Evolutionary conservation across 106 monocot genomes (phyloP).

Genomic region (Dioscorea dumetorum): DNA sequence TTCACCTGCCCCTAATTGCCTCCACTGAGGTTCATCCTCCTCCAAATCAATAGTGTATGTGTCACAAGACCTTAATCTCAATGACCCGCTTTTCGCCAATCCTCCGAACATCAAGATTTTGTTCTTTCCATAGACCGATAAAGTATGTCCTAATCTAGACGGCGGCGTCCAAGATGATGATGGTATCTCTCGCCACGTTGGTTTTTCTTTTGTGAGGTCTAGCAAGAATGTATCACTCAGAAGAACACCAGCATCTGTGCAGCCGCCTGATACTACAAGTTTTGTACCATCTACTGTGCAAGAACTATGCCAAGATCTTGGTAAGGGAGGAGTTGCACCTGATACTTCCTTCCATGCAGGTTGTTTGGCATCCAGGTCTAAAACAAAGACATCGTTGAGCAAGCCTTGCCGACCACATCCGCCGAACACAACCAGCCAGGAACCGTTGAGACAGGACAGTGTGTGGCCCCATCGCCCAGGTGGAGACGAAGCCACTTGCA

Average conservation of each 20-base stretch:
- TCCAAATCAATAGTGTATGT: conserved; percentile 70
- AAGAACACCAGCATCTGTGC: conserved; percentile 69
- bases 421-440: conserved; percentile 81
- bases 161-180: conserved; percentile 54
- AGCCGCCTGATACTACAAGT: conserved; percentile 88
- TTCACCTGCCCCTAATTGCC: conserved; percentile 53
- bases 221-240: conserved; percentile 76
- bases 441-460: conserved; percentile 65
- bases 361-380: conserved; percentile 80
- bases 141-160: conserved; percentile 74
- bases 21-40: conserved; percentile 70
- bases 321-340: conserved; percentile 50
- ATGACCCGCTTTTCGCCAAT: conserved; percentile 79
- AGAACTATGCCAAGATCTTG: conserved; percentile 92
- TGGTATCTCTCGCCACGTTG: conserved; percentile 74
- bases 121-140: conserved; percentile 56
- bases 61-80: conserved; percentile 72
- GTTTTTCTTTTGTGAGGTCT: conserved; percentile 61
- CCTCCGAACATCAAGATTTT: conserved; percentile 92
- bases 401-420: conserved; percentile 77
- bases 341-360: conserved; percentile 75
- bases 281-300: conserved; percentile 77
- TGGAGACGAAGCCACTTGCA: conserved; percentile 70
- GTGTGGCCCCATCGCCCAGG: conserved; percentile 97
- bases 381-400: conserved; percentile 81